phyloP scores from a whole-genome alignment of 495 filamentous ascomycete species.

The Neurospora sp. region DNA sequence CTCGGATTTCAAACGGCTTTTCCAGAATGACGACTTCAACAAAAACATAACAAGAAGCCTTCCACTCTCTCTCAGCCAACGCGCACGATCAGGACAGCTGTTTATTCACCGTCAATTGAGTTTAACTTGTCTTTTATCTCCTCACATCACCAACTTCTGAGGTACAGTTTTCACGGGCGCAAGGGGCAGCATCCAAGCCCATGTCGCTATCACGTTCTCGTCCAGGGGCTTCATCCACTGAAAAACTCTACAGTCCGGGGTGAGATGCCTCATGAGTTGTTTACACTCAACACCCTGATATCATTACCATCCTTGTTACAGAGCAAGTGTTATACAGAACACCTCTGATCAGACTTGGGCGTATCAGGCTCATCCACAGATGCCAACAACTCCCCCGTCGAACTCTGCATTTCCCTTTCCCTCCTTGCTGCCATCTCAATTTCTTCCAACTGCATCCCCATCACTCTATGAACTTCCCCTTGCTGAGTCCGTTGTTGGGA shows the following conservation, averaged over 20 bases:
- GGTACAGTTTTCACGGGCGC: not conserved
- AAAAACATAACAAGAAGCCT: not conserved
- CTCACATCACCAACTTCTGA: not conserved
- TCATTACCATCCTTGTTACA: not conserved
- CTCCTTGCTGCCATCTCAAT: constrained; percentile 3
- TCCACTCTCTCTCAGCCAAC: not conserved
- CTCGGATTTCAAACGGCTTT: not conserved
- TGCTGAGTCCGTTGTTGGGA: not conserved
- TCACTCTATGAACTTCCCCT: constrained; percentile 1
- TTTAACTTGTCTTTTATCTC: not conserved
- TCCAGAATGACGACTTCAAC: not conserved
- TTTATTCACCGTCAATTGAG: not conserved
- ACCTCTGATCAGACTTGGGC: not conserved
- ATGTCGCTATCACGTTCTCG: not conserved
- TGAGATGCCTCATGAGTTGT: not conserved
- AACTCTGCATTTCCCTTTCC: not conserved
- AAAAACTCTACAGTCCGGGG: not conserved
- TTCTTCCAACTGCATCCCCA: constrained; percentile 8
- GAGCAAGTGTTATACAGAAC: not conserved
- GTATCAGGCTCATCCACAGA: not conserved
- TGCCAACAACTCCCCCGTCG: not conserved
- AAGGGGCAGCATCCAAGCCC: not conserved
- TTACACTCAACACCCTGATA: not conserved
- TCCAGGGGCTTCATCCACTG: not conserved
- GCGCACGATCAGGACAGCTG: not conserved